Base-by-base conservation (phyloP, 768 basidiomycete species). In the Pulveroboletus ravenelii region DNA sequence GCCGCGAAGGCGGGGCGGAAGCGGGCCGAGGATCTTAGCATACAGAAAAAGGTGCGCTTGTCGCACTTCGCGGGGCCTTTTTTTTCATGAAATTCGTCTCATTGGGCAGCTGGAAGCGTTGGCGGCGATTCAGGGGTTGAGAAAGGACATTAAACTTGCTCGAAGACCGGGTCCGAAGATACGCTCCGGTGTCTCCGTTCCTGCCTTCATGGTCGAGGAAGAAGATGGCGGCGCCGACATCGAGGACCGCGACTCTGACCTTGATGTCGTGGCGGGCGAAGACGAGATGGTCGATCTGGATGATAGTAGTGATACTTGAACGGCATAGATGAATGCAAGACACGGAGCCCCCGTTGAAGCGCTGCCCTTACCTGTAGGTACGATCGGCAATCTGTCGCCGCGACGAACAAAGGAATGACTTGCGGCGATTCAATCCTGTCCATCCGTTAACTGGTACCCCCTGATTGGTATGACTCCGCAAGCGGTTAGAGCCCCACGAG, bases 151-250 rank as follows among this genome's bases (percentile, higher is more conserved):
- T 14, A 64, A 70, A 10, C 76, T 90, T n/a, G 79, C 78, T 13
- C 82, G 82, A 5, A 70, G 78, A 44, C 82, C 84, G 15, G 86
- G 88, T 10, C 74, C 76, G 17, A 80, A 75, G 49, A 74, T 85
- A 47, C 78, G 77, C n/a, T 84, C 83, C 9, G 82, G 81, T 7
- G 82, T 85, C 8, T 60, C 71, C 8, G 61, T 67, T 14, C 71
- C 71, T 35, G 63, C 62, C 7, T 74, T 73, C 4, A 68, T 65
- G 55, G 31, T 41, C 1, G 56, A 57, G 18, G 20, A 23, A 9
- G 49, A 52, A 9, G 49, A 52, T 6, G 5, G 29, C 8, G 18
- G 32, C 1, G 7, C 23, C 37, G 8, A 41, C 31, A 17, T 29
- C 0, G 52, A 52, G 32, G 60, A 50, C 13, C 2, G 12, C 18